Conservation (phyloP, 139 green algal species). For the Chlamydomonas eustigma region DNA sequence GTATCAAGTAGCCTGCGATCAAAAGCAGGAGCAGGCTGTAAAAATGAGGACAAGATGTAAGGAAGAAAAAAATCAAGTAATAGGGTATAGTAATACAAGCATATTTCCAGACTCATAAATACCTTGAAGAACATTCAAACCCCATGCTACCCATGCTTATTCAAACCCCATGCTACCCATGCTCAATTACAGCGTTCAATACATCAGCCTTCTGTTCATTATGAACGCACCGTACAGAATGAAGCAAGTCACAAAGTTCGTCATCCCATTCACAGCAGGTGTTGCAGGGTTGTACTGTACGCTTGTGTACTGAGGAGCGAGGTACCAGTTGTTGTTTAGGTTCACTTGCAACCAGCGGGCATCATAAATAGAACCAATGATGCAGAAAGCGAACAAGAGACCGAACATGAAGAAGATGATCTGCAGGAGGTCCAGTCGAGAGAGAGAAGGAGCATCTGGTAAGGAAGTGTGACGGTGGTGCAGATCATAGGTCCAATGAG, state of each 20-base stretch:
- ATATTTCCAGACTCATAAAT: no score
- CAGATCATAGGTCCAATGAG: neutral
- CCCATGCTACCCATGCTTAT: no score
- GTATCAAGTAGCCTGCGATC: conserved; percentile 85
- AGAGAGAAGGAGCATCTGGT: no score
- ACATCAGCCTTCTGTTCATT: no score
- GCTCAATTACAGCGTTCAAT: no score
- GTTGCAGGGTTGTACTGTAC: conserved; percentile 41
- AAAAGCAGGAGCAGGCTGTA: no score
- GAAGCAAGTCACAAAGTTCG: conserved; percentile 72
- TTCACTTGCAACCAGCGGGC: conserved; percentile 41
- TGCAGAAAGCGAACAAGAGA: conserved; percentile 64
- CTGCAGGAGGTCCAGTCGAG: no score
- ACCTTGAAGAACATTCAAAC: no score
- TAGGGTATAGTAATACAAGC: neutral
- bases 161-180: no score
- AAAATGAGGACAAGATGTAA: no score
- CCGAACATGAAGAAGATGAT: conserved; percentile 40
- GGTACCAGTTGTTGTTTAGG: conserved; percentile 51
- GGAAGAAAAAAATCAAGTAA: neutral
- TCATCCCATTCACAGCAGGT: conserved; percentile 35
- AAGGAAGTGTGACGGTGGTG: neutral
- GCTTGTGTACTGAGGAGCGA: conserved; percentile 23
- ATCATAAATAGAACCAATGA: conserved; percentile 47
- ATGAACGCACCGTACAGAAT: conserved; percentile 75